These are phyloP conservation scores for Xylogone sp. DNA, from an alignment of 2,329 filamentous ascomycete species.

Conservation along the genomic window DNA sequence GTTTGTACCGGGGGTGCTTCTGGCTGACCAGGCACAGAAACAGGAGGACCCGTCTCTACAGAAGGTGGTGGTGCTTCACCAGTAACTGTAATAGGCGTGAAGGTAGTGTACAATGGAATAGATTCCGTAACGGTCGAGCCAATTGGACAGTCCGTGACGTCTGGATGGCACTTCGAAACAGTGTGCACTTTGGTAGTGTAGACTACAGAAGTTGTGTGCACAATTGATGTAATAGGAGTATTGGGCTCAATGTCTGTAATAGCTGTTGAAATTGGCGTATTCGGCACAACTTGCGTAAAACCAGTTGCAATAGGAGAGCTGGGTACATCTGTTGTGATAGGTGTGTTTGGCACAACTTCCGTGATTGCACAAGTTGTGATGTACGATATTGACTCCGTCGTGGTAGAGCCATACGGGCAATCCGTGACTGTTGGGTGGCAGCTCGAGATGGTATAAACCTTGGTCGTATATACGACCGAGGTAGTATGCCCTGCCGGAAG, in stretches of 20 bases:
- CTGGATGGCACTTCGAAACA: conserved; percentile 22
- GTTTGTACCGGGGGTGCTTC: neutral
- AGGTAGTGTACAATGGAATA: conserved; percentile 19
- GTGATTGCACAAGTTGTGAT: conserved; percentile 16
- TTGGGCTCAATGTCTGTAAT: conserved; percentile 10
- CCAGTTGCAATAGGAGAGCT: no score
- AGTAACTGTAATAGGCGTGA: conserved; percentile 16
- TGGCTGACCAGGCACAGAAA: no score
- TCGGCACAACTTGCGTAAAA: no score
- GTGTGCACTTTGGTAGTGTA: conserved; percentile 21
- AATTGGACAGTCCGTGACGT: conserved; percentile 25
- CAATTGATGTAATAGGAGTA: neutral
- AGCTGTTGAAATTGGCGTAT: no score
- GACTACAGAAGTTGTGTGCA: conserved; percentile 18
- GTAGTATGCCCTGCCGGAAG: conserved; percentile 1
- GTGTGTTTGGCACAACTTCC: neutral
- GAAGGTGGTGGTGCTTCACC: neutral
- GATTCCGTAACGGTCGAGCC: conserved; percentile 20
- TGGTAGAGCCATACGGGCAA: conserved; percentile 13
- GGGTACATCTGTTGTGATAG: no score
- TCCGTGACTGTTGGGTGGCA: conserved; percentile 16
- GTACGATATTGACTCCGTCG: conserved; percentile 16
- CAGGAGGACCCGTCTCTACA: no score
- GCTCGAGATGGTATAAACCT: conserved; percentile 13
- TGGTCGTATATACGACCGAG: conserved; percentile 1